phyloP scores from a whole-genome alignment of 2,329 filamentous ascomycete genomes.

The Cercospora citrullina region DNA sequence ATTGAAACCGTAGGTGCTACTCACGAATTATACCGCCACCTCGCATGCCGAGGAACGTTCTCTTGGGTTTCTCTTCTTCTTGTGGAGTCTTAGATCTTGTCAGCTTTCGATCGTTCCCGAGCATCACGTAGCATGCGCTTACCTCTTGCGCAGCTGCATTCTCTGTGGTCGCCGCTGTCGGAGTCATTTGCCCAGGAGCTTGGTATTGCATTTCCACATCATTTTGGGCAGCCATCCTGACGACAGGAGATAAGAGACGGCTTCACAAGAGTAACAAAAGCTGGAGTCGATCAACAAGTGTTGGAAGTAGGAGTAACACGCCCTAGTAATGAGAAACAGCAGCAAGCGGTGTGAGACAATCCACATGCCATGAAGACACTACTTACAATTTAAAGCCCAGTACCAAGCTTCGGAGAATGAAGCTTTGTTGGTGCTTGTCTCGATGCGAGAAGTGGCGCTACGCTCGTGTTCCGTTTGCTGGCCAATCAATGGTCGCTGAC shows the following conservation, averaged over 20 bases:
- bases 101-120: background rate
- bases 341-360: background rate
- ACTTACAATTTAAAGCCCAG: background rate
- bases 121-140: background rate
- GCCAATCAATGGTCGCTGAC: conserved; percentile 1
- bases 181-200: conserved; percentile 21
- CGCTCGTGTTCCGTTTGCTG: background rate
- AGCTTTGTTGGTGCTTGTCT: background rate
- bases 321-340: background rate
- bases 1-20: background rate
- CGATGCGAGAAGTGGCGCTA: background rate
- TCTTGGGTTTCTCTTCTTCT: conserved; percentile 28
- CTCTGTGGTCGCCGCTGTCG: conserved; percentile 12
- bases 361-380: background rate
- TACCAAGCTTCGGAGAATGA: background rate
- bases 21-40: conserved; percentile 34
- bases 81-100: background rate
- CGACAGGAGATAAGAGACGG: background rate
- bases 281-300: background rate
- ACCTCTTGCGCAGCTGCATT: conserved; percentile 1
- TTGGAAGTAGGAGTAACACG: background rate
- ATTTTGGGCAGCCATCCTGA: conserved; percentile 23
- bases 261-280: background rate
- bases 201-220: conserved; percentile 33
- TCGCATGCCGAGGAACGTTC: conserved; percentile 34